Percentiles rank a stretch among this genome's conserved stretches.
Conservation (phyloP, 768 basidiomycete genomes). For the Tricholoma saponaceum region DNA sequence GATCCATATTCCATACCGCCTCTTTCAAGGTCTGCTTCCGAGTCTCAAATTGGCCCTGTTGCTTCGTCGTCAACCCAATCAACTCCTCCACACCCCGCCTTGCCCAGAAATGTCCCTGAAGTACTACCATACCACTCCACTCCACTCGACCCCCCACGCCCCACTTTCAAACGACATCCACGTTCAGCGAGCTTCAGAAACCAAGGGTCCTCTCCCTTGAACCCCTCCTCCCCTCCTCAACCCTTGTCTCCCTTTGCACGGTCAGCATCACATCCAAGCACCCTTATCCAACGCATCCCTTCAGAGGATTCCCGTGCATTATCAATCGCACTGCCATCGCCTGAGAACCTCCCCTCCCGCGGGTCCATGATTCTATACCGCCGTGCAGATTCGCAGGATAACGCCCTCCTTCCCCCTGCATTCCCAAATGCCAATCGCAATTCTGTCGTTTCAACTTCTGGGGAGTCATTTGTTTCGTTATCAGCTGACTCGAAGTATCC, state of each 20-base stretch:
- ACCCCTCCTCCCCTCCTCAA: constrained; percentile 6
- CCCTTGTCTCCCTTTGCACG: constrained; percentile 18
- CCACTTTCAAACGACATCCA: constrained; percentile 7
- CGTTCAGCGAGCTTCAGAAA: constrained; percentile 9
- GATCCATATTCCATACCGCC: constrained; percentile 2
- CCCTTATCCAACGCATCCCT: constrained; percentile 14
- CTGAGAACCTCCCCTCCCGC: constrained; percentile 5
- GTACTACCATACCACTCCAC: background rate
- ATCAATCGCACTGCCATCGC: constrained; percentile 1
- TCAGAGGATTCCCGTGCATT: constrained; percentile 19
- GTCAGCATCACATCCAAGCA: constrained; percentile 10
- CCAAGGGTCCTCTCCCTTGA: constrained; percentile 13
- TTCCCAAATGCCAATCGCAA: constrained; percentile 20
- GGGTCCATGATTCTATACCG: constrained; percentile 36
- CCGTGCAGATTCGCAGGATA: constrained; percentile 23
- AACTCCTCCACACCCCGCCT: background rate
- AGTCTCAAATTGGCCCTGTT: background rate
- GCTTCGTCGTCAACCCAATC: constrained; percentile 2
- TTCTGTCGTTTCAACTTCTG: constrained; percentile 30
- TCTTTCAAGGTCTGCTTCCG: constrained; percentile 9
- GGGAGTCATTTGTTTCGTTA: constrained; percentile 44
- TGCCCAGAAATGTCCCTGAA: background rate
- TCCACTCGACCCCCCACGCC: background rate
- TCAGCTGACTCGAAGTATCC: constrained; percentile 71
- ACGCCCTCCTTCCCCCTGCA: constrained; percentile 30